Evolutionary conservation across 139 green algal genomes (phyloP), one percentile per base, ranked within the genome.

Genomic region (Volvox africanus): DNA sequence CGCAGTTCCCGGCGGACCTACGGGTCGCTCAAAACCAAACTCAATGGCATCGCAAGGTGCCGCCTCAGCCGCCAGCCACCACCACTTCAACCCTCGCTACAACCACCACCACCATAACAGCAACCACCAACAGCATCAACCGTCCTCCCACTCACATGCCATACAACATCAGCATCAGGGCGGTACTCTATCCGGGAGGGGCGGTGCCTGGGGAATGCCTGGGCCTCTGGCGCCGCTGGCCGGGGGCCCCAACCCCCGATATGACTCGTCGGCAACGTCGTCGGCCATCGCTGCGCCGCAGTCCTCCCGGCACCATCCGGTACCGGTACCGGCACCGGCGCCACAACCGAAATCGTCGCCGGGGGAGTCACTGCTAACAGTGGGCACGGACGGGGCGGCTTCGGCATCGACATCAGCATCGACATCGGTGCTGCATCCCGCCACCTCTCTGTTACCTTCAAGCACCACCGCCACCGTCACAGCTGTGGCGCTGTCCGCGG

Each of bases 81-180:
- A 14, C 61, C 28, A 26, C 19, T 76, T 87, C 81, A 76, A 87
- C 61, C 81, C 61, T 22, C 81, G 61, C n/a, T 87, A 87, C 61
- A 67, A 61, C n/a, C 30, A 16, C 30, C 81, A 73, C 61, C n/a
- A 30, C 30, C 55, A 87, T 65, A 30, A 9, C 35, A 62, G 33
- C 77, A 69, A 24, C 65, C 65, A 73, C 65, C 65, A 24, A 16
- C 35, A 61, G 30, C 76, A 61, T 14, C 78, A 68, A 21, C 78
- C 37, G 78, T 17, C 35, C 37, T 50, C 26, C 17, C 79, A 36
- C 37, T 36, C 77, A 61, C 77, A 55, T 36, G 16, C 77, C 9
- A 19, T 61, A 11, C 80, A 76, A 2, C 80, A 87, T 50, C 50
- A 73, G n/a, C 55, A 28, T 61, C 28, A 30, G 22, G 28, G 22